Evolutionary conservation across 1,139 yeast genomes (phyloP).

Genomic region (Nematodospora anomalae): DNA sequence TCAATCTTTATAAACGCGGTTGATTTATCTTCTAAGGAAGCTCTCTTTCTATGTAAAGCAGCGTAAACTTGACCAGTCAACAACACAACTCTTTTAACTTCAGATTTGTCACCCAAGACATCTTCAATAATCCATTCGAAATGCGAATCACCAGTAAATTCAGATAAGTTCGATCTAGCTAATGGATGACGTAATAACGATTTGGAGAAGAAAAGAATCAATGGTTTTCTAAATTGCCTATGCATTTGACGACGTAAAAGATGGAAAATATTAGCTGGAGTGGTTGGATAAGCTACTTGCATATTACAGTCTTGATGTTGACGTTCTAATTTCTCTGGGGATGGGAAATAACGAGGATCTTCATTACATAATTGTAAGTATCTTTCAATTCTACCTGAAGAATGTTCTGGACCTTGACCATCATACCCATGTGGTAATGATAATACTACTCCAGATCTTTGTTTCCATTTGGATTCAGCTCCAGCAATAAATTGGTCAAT

Average conservation of each 20-base stretch:
- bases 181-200: slow-evolving; percentile 95
- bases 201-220: slow-evolving; percentile 86
- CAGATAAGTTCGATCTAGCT: slow-evolving; percentile 81
- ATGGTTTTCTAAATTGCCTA: slow-evolving; percentile 98
- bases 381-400: slow-evolving; percentile 97
- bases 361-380: slow-evolving; percentile 95
- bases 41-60: slow-evolving; percentile 87
- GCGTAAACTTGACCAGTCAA: slow-evolving; percentile 95
- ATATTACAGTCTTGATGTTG: slow-evolving; percentile 99
- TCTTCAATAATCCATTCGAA: slow-evolving; percentile 98
- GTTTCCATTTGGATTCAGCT: slow-evolving; percentile 98
- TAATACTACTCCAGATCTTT: slow-evolving; percentile 93
- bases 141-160: slow-evolving; percentile 88
- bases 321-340: slow-evolving; percentile 83
- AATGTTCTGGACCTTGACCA: slow-evolving; percentile 99
- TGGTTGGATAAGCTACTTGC: slow-evolving; percentile 98
- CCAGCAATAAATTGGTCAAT: slow-evolving; percentile 95
- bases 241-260: slow-evolving; percentile 98
- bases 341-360: slow-evolving; percentile 93
- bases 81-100: slow-evolving; percentile 82
- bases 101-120: slow-evolving; percentile 73
- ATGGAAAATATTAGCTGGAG: slow-evolving; percentile 97
- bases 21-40: slow-evolving; percentile 66
- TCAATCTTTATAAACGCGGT: slow-evolving; percentile 90
- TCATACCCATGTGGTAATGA: slow-evolving; percentile 99